Conservation (phyloP, 768 basidiomycete genomes). For the Trametes gibbosa region DNA sequence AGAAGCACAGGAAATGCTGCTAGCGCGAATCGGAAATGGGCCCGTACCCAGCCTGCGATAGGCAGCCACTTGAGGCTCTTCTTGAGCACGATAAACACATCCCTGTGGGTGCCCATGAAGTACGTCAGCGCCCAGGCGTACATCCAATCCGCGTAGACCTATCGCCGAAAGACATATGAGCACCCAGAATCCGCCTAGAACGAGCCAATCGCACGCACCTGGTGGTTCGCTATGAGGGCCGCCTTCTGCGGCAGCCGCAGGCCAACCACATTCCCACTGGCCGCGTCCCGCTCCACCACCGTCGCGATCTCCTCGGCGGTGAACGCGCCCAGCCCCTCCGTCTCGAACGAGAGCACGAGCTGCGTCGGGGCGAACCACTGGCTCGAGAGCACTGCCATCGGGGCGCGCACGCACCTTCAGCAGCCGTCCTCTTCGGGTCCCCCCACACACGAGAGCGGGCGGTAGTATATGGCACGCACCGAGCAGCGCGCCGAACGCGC, state of each 20-base stretch:
- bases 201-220: constrained; percentile 48
- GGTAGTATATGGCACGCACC: constrained; percentile 41
- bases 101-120: constrained; percentile 60
- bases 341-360: constrained; percentile 72
- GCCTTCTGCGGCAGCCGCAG: constrained; percentile 76
- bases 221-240: constrained; percentile 91
- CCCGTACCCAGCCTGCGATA: constrained; percentile 79
- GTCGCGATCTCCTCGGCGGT: constrained; percentile 55
- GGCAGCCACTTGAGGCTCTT: constrained; percentile 86
- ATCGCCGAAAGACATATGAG: neutral
- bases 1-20: neutral
- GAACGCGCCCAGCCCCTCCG: constrained; percentile 61
- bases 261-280: constrained; percentile 53
- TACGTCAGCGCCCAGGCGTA: constrained; percentile 85
- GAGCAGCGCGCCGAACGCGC: constrained; percentile 71
- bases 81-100: constrained; percentile 91
- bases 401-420: neutral
- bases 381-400: constrained; percentile 63
- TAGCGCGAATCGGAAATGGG: neutral
- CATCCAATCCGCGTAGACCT: constrained; percentile 82
- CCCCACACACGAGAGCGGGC: neutral
- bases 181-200: neutral
- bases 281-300: constrained; percentile 53
- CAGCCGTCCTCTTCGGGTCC: neutral
- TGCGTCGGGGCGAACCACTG: constrained; percentile 81